phyloP scores from a whole-genome alignment of 2,329 filamentous ascomycete species.

The Paradendryphiella salina region DNA sequence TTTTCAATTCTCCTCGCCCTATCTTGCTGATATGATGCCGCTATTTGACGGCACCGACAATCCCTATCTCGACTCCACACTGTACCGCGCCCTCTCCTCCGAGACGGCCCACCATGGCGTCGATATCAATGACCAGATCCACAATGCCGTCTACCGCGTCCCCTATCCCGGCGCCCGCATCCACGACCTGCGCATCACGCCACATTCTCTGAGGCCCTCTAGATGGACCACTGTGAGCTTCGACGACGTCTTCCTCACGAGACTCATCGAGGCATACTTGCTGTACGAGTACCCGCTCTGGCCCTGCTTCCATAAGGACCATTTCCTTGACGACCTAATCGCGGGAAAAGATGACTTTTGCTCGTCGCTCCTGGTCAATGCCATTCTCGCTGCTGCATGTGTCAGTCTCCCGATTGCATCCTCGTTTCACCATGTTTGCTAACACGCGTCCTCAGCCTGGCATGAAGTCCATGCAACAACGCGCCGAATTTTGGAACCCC shows the following conservation, averaged over 20 bases:
- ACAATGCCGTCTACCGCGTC: neutral
- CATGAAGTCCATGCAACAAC: neutral
- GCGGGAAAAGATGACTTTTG: slow-evolving; percentile 8
- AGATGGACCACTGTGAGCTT: slow-evolving; percentile 11
- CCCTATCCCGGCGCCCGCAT: slow-evolving; percentile 7
- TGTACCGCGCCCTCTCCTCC: neutral
- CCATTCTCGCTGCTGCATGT: slow-evolving; percentile 12
- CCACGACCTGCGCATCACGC: slow-evolving; percentile 6
- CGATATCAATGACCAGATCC: neutral
- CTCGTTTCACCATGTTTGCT: no score
- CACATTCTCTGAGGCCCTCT: slow-evolving; percentile 1
- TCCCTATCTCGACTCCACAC: neutral
- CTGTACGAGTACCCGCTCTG: slow-evolving; percentile 10
- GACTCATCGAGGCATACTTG: slow-evolving; percentile 16
- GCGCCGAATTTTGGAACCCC: slow-evolving; percentile 11
- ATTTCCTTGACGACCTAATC: slow-evolving; percentile 16
- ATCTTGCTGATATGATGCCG: slow-evolving; percentile 2
- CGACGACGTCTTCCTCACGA: slow-evolving; percentile 11
- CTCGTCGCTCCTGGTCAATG: slow-evolving; percentile 15
- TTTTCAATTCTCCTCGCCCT: slow-evolving; percentile 4
- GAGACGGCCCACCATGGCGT: neutral
- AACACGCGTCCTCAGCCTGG: no score
- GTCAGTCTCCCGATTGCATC: no score
- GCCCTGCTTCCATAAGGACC: slow-evolving; percentile 17
- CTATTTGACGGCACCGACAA: neutral